Evolutionary conservation across 164 flowering plant genomes (phyloP).

Genomic region (Vitis riparia): DNA sequence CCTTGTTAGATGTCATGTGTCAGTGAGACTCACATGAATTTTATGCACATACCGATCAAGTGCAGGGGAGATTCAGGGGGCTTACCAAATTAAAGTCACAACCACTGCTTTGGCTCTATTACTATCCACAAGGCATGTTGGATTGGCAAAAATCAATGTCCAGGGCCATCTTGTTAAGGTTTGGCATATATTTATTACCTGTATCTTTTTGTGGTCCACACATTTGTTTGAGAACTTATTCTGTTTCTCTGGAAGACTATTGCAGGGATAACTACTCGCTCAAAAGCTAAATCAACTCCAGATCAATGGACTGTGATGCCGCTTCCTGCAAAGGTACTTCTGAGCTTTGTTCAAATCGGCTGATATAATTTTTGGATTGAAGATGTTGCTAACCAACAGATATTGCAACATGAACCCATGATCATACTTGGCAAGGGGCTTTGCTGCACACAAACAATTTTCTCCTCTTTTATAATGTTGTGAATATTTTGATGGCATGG

Average conservation of each 20-base stretch:
- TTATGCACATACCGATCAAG: background rate
- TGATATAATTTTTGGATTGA: background rate
- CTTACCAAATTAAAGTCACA: conserved; percentile 89
- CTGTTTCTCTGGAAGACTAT: conserved; percentile 40
- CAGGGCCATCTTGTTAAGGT: conserved; percentile 85
- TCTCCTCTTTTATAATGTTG: background rate
- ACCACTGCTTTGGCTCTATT: conserved; percentile 86
- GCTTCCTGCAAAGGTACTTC: conserved; percentile 80
- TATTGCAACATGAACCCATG: background rate
- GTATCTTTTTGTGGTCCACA: background rate
- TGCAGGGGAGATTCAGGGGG: conserved; percentile 89
- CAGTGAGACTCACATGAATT: background rate
- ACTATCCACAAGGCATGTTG: conserved; percentile 68
- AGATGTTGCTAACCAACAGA: background rate
- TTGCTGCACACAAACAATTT: too few relatives aligned
- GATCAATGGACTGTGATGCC: conserved; percentile 87
- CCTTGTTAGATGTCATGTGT: too few relatives aligned
- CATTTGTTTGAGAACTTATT: conserved; percentile 5
- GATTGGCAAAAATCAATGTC: conserved; percentile 60
- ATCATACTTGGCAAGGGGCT: background rate
- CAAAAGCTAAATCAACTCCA: conserved; percentile 79
- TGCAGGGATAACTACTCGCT: conserved; percentile 85
- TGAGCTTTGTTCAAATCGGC: background rate
- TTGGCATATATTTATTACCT: background rate
- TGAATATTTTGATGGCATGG: background rate